A percentile compares a stretch with the other conserved stretches of the same genome.
phyloP scores from a whole-genome alignment of 2,329 filamentous ascomycete genomes.

The Fusarium begoniae region DNA sequence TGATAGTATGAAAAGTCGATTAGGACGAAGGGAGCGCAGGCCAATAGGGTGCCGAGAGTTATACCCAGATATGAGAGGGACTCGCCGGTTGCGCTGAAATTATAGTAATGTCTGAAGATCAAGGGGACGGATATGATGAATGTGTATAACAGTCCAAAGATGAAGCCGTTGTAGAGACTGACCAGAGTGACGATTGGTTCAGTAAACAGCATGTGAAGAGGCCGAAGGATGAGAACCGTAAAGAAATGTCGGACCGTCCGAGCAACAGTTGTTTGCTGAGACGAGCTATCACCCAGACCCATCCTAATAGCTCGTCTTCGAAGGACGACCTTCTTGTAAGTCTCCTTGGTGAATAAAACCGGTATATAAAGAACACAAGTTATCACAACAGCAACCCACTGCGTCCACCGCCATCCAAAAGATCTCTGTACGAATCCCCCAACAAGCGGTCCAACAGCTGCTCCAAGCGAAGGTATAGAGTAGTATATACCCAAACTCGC shows the following conservation, averaged over 20 bases:
- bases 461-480: slow-evolving; percentile 21
- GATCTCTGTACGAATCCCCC: slow-evolving; percentile 15
- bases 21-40: slow-evolving; percentile 14
- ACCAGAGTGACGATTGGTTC: slow-evolving; percentile 24
- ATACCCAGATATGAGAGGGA: slow-evolving; percentile 22
- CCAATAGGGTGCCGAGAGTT: slow-evolving; percentile 15
- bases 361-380: slow-evolving; percentile 11
- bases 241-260: slow-evolving; percentile 15
- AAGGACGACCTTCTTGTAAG: slow-evolving; percentile 25
- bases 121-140: slow-evolving; percentile 27
- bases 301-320: slow-evolving; percentile 13
- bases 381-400: slow-evolving; percentile 21
- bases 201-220: slow-evolving; percentile 23
- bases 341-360: slow-evolving; percentile 22
- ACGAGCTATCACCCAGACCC: slow-evolving; percentile 18
- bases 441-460: slow-evolving; percentile 10
- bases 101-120: slow-evolving; percentile 20
- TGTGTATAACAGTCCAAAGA: slow-evolving; percentile 23
- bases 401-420: slow-evolving; percentile 25
- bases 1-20: slow-evolving; percentile 29
- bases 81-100: not conserved
- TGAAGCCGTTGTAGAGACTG: slow-evolving; percentile 28
- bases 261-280: slow-evolving; percentile 5
- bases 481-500: slow-evolving; percentile 21
- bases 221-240: slow-evolving; percentile 24